Base-by-base conservation (phyloP, 441 rosid genomes). In the Kokia cookei region DNA sequence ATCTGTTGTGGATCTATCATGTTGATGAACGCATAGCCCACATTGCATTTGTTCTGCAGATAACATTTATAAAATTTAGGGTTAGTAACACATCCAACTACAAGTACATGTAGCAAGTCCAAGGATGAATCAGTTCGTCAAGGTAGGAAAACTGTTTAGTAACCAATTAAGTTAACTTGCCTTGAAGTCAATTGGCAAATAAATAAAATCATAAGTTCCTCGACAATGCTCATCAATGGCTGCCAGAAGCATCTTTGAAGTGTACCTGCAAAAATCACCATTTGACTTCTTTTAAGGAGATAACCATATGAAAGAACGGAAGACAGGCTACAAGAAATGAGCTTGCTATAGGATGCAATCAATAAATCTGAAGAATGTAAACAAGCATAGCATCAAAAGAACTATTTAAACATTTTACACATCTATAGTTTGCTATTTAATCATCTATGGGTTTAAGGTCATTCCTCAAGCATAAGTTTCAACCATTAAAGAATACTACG, bases 141-240 rank as follows among this genome's bases (percentile, higher is more conserved):
- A 53, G 72, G 47, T 32, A 32, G 61, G 32, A 69, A 53, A 53
- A 69, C 11, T 24, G 71, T 55, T 43, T 43, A 72, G 48, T 40
- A 13, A 35, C 27, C 71, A 76, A 51, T 26, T 64, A 58, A 65
- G 72, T 27, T 57, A 76, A 76, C 89, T 81, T 86, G 76, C 94
- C 90, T 90, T 90, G 80, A 90, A 88, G 80, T 90, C 94, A 78
- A 90, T 90, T 59, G 94, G 94, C 86, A 90, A 77, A 81, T 90
- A 90, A 60, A 90, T 84, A 74, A 90, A 90, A 85, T 90, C 92
- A 71, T 88, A 90, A n/a, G 90, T 83, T 83, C 94, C 94, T 78
- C 84, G 86, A 77, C 87, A 88, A 61, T 87, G 84, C 79, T 90
- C 94, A 58, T 90, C 94, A 81, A 90, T 90, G 74, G 92, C 91